phyloP scores from a whole-genome alignment of 768 basidiomycete species.

The Arthromyces matolae region DNA sequence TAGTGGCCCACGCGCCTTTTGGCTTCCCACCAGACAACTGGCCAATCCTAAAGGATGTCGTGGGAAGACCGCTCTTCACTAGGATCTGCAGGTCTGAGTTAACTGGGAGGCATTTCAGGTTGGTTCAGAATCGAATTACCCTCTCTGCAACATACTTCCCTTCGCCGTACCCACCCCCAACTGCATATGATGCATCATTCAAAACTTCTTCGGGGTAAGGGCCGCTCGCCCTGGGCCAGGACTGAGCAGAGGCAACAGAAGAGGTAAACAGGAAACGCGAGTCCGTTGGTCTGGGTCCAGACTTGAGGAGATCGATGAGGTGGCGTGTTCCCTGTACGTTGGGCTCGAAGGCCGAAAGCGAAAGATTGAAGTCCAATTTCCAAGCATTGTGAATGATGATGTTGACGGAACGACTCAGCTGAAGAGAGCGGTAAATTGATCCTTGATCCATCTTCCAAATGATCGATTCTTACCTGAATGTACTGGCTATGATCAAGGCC shows the following conservation, averaged over 20 bases:
- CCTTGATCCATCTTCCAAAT: slow-evolving; percentile 1
- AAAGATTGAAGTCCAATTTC: slow-evolving; percentile 38
- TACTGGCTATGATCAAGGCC: slow-evolving; percentile 22
- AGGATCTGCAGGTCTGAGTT: slow-evolving; percentile 23
- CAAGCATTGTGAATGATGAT: slow-evolving; percentile 34
- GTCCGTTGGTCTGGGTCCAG: slow-evolving; percentile 10
- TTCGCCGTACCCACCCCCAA: slow-evolving; percentile 27
- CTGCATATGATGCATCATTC: slow-evolving; percentile 18
- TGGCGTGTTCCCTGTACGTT: slow-evolving; percentile 28
- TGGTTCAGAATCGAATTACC: slow-evolving; percentile 11
- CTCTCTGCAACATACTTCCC: slow-evolving; percentile 32
- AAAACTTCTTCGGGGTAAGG: slow-evolving; percentile 29
- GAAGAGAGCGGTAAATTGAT: not conserved
- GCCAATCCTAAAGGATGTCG: slow-evolving; percentile 26
- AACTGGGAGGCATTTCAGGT: not conserved
- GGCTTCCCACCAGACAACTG: slow-evolving; percentile 31
- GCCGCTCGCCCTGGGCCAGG: slow-evolving; percentile 15
- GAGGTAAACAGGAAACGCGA: slow-evolving; percentile 30
- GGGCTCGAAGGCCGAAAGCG: slow-evolving; percentile 33
- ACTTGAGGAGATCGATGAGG: slow-evolving; percentile 26
- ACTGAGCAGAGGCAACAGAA: slow-evolving; percentile 25
- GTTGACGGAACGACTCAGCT: slow-evolving; percentile 25
- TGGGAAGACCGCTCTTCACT: slow-evolving; percentile 20
- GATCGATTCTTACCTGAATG: slow-evolving; percentile 15
- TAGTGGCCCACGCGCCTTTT: slow-evolving; percentile 32